Evolutionary conservation across 176 grass and related monocot species (phyloP).

Genomic region (barley (Hordeum vulgare)): DNA sequence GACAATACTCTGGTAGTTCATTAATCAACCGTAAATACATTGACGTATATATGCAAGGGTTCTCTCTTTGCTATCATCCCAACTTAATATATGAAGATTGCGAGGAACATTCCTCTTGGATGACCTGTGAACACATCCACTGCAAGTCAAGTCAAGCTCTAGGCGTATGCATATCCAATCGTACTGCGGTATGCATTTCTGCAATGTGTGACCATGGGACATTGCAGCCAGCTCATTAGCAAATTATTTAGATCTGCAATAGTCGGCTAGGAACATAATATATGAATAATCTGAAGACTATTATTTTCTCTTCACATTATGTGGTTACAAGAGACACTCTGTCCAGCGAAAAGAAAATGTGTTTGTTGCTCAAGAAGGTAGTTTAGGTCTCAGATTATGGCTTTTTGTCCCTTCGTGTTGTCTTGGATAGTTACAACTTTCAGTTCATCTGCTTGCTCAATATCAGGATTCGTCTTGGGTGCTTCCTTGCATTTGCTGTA

Average conservation of each 20-base stretch:
- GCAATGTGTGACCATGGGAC: background rate
- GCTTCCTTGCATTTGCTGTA: constrained; percentile 42
- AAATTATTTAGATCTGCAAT: background rate
- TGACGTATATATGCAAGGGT: background rate
- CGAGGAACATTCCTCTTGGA: background rate
- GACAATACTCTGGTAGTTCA: background rate
- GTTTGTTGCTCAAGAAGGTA: background rate
- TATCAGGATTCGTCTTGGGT: constrained; percentile 13
- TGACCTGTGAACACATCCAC: background rate
- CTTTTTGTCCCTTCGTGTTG: background rate
- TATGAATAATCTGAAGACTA: background rate
- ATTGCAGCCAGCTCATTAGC: background rate
- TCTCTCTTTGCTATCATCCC: background rate
- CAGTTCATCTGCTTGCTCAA: background rate
- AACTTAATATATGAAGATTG: background rate
- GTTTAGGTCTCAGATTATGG: background rate
- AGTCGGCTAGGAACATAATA: background rate
- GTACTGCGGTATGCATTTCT: background rate
- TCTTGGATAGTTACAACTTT: background rate
- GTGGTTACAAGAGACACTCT: background rate
- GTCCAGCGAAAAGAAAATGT: background rate
- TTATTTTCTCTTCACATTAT: background rate
- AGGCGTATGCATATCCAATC: background rate
- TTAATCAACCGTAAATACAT: background rate
- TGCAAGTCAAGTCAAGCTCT: background rate